Evolutionary conservation across 257 asterid genomes (phyloP), one percentile per base, ranked within the genome.

Genomic region (Anisodus acutangulus): DNA sequence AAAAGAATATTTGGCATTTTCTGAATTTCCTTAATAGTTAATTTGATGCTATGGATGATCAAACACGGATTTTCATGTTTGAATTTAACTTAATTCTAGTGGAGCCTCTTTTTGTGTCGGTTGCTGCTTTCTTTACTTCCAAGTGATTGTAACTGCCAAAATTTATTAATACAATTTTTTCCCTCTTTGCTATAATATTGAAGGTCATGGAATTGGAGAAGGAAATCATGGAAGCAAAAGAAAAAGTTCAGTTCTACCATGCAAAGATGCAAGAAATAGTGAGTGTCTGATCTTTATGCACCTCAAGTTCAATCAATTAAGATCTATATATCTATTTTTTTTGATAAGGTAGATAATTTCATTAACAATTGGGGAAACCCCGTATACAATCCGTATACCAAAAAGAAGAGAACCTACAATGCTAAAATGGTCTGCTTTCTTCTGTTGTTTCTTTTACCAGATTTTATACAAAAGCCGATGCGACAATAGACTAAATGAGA

Each of bases 241-340:
- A 93, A 88, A 97, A 97, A 90, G 88, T 91, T 91, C 95, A 93
- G 84, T 97, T 91, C 90, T 97, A 85, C 89, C 98, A 91, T 85
- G 85, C 92, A 70, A 95, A 97, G 91, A 97, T 95, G 99, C 99
- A 97, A 88, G 99, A 97, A 87, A 95, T 97, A 82, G 99, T 96
- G 91, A 90, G 99, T 92, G 78, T 15, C 84, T 13, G 47, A 62
- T 47, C 84, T 43, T 81, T 66, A 7, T 64, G 55, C 43, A 62
- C 37, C 43, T 64, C 74, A 43, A n/a, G n/a, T 60, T 47, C 83
- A 43, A 43, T 60, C 57, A n/a, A 62, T 41, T 80, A 58, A 31
- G 35, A 31, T 31, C 1, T 31, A 31, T 31, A 31, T 31, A 31
- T 31, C 35, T 31, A 1, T 31, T 31, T 31, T 31, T n/a, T 53